Base-by-base conservation (phyloP, 768 basidiomycete species). In the Naganishia onofrii region DNA sequence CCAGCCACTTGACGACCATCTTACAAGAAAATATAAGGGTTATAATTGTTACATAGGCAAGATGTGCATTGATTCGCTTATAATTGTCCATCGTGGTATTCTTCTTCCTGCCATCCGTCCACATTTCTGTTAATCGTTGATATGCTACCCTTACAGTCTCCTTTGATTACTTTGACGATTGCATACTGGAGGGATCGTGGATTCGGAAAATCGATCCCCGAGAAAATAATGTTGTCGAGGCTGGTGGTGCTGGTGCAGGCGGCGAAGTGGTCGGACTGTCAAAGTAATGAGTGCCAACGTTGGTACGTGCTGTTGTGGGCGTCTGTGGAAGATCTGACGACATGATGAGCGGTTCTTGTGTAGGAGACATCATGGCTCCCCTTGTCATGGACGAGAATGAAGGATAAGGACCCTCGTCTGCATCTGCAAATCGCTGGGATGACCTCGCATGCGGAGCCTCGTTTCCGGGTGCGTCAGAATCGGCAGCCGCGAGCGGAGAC, bases 161-260 rank as follows among this genome's bases (percentile, higher is more conserved):
- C 19, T 51, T 26, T 51, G 42, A 42, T n/a, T 51, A n/a, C 3
- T 26, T 51, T 51, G 7, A 51, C 48, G 48, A n/a, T 23, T n/a
- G n/a, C 48, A n/a, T 6, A 51, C 23, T 51, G 23, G 60, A 51
- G 4, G 60, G 60, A 46, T 63, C 60, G 38, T 63, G 38, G 26
- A 63, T 63, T 26, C 60, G 60, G 10, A 63, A 13, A 26, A 63
- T 63, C 21, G 60, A 63, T 26, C 60, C 60, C n/a, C 60, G 36
- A 13, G 60, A 63, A 13, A 26, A 63, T 28, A 63, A 44, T 29
- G 36, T 36, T 5, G 8, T 38, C 1, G 60, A 29, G 42, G 34
- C 34, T 36, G 34, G 6, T 36, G 4, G 34, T 36, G n/a, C n/a
- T n/a, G 34, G 34, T 12, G 34, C 12, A 12, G 38, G 36, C 23